These are phyloP conservation scores for Syncephalastrum racemosum DNA, from an alignment of 371 early-diverging fungal species.

Conservation along the genomic window DNA sequence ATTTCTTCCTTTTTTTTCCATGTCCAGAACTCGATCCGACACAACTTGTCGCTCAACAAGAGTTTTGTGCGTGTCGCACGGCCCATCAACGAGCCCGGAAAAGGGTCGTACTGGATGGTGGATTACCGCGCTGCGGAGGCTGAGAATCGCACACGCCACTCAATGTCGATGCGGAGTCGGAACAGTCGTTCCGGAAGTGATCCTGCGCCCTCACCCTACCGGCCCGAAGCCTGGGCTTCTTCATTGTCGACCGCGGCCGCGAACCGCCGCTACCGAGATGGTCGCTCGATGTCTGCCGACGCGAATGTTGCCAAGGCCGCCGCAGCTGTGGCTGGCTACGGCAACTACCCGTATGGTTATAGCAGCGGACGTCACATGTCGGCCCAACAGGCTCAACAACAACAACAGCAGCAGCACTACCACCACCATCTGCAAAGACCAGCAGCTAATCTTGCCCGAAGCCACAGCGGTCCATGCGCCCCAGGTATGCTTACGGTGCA, in stretches of 20 bases:
- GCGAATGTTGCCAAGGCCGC: constrained; percentile 10
- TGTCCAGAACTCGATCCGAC: constrained; percentile 93
- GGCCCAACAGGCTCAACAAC: constrained; percentile 11
- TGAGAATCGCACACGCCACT: constrained; percentile 21
- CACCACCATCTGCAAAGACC: constrained; percentile 15
- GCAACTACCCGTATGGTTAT: constrained; percentile 12
- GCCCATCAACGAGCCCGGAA: constrained; percentile 90
- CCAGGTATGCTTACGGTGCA: constrained; percentile 8
- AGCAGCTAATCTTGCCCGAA: constrained; percentile 8
- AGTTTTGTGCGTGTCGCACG: constrained; percentile 91
- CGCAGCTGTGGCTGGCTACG: constrained; percentile 7
- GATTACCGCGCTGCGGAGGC: constrained; percentile 49
- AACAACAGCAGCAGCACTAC: constrained; percentile 5
- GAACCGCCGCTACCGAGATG: constrained; percentile 17
- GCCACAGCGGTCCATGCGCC: constrained; percentile 16
- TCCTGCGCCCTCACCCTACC: constrained; percentile 29
- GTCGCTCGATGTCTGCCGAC: constrained; percentile 24
- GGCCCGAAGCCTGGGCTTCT: constrained; percentile 26
- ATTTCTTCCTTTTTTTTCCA: constrained; percentile 11
- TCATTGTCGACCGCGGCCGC: constrained; percentile 2
- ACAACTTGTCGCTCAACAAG: constrained; percentile 96
- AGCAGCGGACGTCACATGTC: constrained; percentile 6
- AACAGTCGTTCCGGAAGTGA: constrained; percentile 31
- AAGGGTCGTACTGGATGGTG: constrained; percentile 95
- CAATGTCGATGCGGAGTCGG: constrained; percentile 22